Evolutionary conservation across 805 yeast genomes (phyloP), one percentile per base, ranked within the genome.

Genomic region (Lipomyces orientalis): DNA sequence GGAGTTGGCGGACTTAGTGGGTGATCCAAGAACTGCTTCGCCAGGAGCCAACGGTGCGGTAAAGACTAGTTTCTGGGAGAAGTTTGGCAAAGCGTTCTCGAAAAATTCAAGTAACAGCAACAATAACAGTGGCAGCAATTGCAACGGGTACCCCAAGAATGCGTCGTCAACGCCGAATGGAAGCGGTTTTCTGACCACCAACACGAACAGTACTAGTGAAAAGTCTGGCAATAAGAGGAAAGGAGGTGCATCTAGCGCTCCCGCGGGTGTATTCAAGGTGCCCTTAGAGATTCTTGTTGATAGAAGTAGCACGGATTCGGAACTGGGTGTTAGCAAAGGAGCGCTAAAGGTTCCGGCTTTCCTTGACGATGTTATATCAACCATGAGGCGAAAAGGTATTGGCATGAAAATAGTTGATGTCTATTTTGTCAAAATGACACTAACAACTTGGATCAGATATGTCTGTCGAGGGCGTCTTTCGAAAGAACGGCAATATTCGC

Each of bases 401-500:
- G 97, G 2, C 91, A 77, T 14, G 12, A 8, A 33, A 29, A 16
- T 14, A n/a, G n/a, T 35, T 31, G 25, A n/a, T 25, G 19, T 12
- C 29, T 22, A 22, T 22, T 9, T 25, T 19, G 35, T 16, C 35
- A 16, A 46, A 46, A 14, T 51, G 51, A 16, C 1, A 14, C 59
- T 37, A 29, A 49, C 52, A 19, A 9, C 29, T 43, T 39, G 22
- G 25, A 33, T 34, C 31, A 68, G 73, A 70, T 58, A 87, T 95
- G 90, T 91, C 98, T 2, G 93, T 80, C 9, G 99, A 95, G 78
- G 99, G 99, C 67, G 89, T 95, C 4, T 95, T 95, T 84, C 86
- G 99, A 74, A 90, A 93, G 76, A 95, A 95, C 76, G 99, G 99
- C 75, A 95, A 95, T 76, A 93, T 95, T 75, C 87, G 93, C 73